Percentiles rank a stretch among this genome's conserved stretches.
These are phyloP conservation scores for Gentiana macrophylla DNA, from an alignment of 257 asterid genomes.

Conservation along the genomic window DNA sequence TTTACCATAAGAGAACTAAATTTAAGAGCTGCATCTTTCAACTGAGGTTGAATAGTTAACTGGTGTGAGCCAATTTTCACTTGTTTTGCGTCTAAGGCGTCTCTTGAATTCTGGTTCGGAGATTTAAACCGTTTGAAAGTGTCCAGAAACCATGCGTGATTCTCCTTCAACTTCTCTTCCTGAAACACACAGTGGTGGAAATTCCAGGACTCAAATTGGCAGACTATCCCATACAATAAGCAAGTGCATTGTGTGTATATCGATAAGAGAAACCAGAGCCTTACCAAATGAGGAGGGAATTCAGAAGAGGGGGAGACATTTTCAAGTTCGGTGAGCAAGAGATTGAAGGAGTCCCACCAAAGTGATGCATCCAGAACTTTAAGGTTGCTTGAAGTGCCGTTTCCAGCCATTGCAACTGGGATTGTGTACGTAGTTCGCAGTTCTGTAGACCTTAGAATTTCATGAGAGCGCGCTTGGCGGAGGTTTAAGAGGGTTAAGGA, in stretches of 20 bases:
- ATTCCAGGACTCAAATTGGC: neutral
- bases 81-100: constrained; percentile 52
- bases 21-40: constrained; percentile 57
- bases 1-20: constrained; percentile 65
- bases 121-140: constrained; percentile 45
- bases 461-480: too few relatives aligned
- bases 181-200: constrained; percentile 16
- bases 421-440: too few relatives aligned
- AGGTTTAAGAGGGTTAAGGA: too few relatives aligned
- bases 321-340: constrained; percentile 61
- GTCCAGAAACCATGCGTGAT: constrained; percentile 66
- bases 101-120: constrained; percentile 63
- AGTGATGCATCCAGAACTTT: constrained; percentile 56
- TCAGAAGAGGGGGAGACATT: constrained; percentile 44
- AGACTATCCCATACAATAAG: neutral
- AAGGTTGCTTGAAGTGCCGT: constrained; percentile 10
- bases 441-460: too few relatives aligned
- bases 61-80: constrained; percentile 57
- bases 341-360: constrained; percentile 91
- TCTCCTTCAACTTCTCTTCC: constrained; percentile 69
- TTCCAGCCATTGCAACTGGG: too few relatives aligned
- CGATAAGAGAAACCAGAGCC: neutral
- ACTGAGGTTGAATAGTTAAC: constrained; percentile 39
- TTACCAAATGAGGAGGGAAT: constrained; percentile 52
- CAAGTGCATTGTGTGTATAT: neutral